Base-by-base conservation (phyloP, 192 early-diverging fungal genomes). In the Chytriomyces sp. region DNA sequence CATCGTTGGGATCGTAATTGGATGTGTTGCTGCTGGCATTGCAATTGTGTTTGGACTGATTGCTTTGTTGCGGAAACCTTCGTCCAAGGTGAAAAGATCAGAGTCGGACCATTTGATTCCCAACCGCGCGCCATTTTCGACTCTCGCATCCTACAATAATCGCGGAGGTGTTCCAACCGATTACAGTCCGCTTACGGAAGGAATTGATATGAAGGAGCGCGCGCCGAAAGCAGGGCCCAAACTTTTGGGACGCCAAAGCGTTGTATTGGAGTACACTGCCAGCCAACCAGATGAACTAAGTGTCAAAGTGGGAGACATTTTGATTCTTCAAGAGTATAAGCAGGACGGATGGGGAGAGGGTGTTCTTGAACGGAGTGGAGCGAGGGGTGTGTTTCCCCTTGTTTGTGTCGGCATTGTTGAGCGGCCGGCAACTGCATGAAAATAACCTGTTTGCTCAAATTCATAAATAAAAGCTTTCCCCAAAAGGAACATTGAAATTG, bases 301-400 rank as follows among this genome's bases (percentile, higher is more conserved):
- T 48, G 24, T 73, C 7, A 43, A 45, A 43, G 5, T 35, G 18
- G 71, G 71, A 16, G 57, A 73, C 6, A 8, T 46, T 7, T 10
- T 73, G 16, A 10, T 23, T 9, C 7, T 73, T 8, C 10, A n/a
- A 23, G 16, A 73, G 45, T 9, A 45, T 6, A n/a, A 43, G 9
- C 28, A 73, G n/a, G 61, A 73, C 10, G 71, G 71, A 45, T 73
- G 71, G 71, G 71, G 45, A 18, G 6, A 45, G 23, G 71, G 71
- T 23, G 24, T 16, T 8, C 8, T 73, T 23, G 35, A 43, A 45
- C 28, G 35, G 59, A 73, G 28, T 11, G 61, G 60, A 18, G 9
- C 44, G n/a, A 47, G 8, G 13, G 71, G 71, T 23, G 7, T 63
- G 35, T 61, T 73, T 62, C 71, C 71, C 59, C 8, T 73, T 3